phyloP scores from a whole-genome alignment of 306 rosid species.

The Sophora flavescens region DNA sequence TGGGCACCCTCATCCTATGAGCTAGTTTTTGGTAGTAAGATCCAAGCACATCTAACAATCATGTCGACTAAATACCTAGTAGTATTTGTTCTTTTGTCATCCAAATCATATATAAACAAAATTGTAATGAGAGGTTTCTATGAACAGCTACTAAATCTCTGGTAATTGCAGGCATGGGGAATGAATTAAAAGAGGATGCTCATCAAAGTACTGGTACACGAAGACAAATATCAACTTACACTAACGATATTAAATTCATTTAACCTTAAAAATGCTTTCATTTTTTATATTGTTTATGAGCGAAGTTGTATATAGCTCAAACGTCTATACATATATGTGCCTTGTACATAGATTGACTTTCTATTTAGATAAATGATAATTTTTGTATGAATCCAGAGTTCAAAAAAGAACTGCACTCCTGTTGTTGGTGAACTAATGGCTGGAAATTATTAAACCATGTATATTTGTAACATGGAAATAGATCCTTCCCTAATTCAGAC shows the following conservation, averaged over 20 bases:
- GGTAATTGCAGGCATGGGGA: conserved; percentile 82
- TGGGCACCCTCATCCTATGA: too few species aligned
- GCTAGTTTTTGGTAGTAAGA: too few species aligned
- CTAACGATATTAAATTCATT: conserved; percentile 43
- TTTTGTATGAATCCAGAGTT: neutral
- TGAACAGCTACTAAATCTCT: conserved; percentile 21
- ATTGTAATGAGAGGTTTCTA: conserved; percentile 14
- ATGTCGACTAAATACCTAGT: neutral
- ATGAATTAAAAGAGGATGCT: conserved; percentile 56
- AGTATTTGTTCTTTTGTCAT: conserved; percentile 10
- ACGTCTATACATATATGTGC: conserved; percentile 37
- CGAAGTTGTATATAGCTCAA: conserved; percentile 38
- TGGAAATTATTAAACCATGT: too few species aligned
- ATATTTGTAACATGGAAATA: too few species aligned
- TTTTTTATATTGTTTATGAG: conserved; percentile 43
- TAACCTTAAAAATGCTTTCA: conserved; percentile 15
- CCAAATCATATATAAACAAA: conserved; percentile 1
- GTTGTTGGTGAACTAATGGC: too few species aligned
- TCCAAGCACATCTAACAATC: too few species aligned
- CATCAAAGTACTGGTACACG: conserved; percentile 34
- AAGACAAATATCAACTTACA: conserved; percentile 33
- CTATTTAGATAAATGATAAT: conserved; percentile 20
- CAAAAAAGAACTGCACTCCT: too few species aligned
- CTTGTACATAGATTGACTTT: conserved; percentile 45
- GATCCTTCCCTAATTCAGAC: too few species aligned